Conservation (phyloP, 108 stramenopile species). For the Cyclotella cryptica region DNA sequence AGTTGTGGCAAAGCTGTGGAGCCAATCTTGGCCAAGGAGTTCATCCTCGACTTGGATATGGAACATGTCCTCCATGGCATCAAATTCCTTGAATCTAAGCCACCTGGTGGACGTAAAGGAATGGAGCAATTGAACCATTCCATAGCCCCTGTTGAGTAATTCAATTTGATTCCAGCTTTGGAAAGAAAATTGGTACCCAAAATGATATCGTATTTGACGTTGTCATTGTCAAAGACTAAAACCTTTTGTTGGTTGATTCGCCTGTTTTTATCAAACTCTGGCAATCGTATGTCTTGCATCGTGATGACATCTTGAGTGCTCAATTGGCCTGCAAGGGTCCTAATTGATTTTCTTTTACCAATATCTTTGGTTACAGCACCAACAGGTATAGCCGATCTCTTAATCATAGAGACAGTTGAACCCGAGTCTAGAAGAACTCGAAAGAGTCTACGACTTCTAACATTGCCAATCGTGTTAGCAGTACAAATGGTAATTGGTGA, state of each 20-base stretch:
- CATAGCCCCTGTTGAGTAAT: conserved; percentile 9
- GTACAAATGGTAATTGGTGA: conserved; percentile 10
- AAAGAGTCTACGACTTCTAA: background rate
- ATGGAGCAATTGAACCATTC: conserved; percentile 6
- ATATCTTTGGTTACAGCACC: background rate
- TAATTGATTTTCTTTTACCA: background rate
- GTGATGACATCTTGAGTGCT: conserved; percentile 7
- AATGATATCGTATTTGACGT: conserved; percentile 18
- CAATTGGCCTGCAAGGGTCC: background rate
- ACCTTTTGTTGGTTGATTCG: conserved; percentile 1
- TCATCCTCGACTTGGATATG: conserved; percentile 6
- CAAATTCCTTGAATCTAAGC: background rate
- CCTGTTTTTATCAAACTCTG: conserved; percentile 35
- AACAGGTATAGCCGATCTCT: background rate
- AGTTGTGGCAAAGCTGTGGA: background rate
- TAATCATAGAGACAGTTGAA: conserved; percentile 8
- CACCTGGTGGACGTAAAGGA: background rate
- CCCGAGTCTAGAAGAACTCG: conserved; percentile 26
- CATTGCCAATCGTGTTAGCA: conserved; percentile 18
- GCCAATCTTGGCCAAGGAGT: conserved; percentile 4
- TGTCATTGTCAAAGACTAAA: conserved; percentile 21
- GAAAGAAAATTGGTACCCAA: conserved; percentile 15
- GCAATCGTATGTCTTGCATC: conserved; percentile 10
- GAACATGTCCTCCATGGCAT: background rate
- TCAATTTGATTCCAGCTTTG: conserved; percentile 14